Base-by-base conservation (phyloP, 768 basidiomycete species). In the Flagelloscypha sp. region DNA sequence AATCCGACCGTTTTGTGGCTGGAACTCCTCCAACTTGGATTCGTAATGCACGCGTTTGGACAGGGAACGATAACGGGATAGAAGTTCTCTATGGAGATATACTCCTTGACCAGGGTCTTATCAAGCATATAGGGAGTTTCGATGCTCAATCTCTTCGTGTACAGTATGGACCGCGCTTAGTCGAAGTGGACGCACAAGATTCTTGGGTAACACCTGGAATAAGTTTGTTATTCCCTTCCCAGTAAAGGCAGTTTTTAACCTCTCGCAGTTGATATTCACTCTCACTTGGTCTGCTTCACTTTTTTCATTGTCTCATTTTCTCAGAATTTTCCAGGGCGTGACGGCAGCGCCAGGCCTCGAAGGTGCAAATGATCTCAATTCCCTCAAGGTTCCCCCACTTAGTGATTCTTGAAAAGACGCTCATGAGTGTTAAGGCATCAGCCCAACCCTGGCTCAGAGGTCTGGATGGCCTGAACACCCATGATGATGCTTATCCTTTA, bases 1-100 rank as follows among this genome's bases (percentile, higher is more conserved):
- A 59, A 21, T 83, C 79, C 2, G 83, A 85, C 49, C 63, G 83
- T 20, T 83, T 66, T 40, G 74, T 65, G 30, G 48, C 60, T 4
- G 83, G 77, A 6, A 86, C 85, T 4, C 59, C 59, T 10, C 58
- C 82, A 1, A 74, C 74, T 7, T 62, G 81, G 38, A 66, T 93
- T 40, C 69, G 59, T 51, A 87, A 89, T 48, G 86, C 79, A 13
- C 83, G 72, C 28, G 63, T 83, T 36, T 68, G 77, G 77, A 70
- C 76, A 2, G 77, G 76, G 27, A 61, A 58, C 35, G 51, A 55
- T 21, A 61, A 70, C 30, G 77, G 78, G 11, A 58, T 62, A 8
- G 76, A 79, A 48, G 62, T 79, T 16, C 44, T 81, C 21, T 51
- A 58, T 15, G 77, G 76, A 7, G 75, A 77, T 40, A 44, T 88